Conservation (phyloP, 495 filamentous ascomycete species). For the Aspergillus cristatus region DNA sequence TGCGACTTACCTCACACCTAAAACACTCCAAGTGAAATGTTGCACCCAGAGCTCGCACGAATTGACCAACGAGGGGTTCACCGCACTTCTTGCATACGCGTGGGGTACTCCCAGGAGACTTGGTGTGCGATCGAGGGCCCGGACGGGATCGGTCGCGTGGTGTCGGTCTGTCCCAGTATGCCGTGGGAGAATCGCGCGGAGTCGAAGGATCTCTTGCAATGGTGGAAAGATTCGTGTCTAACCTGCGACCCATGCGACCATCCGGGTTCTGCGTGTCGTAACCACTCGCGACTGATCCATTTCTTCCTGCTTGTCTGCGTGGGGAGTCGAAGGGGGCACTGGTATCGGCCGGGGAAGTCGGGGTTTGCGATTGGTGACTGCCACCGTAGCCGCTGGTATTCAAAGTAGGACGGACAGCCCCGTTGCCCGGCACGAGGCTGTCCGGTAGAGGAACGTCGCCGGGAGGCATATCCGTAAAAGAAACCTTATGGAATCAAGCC, state of each 20-base stretch:
- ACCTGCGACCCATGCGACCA: conserved; percentile 21
- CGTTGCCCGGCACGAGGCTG: conserved; percentile 41
- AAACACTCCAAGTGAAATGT: conserved; percentile 98
- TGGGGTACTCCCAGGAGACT: conserved; percentile 29
- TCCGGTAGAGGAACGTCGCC: conserved; percentile 35
- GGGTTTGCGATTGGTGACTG: conserved; percentile 32
- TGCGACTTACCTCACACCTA: conserved; percentile 76
- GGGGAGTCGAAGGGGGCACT: conserved; percentile 37
- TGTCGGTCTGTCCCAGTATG: conserved; percentile 27
- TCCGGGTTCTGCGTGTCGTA: conserved; percentile 20
- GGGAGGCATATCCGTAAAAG: conserved; percentile 32
- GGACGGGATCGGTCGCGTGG: conserved; percentile 36
- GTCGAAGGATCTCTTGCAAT: conserved; percentile 13
- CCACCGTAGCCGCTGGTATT: conserved; percentile 33
- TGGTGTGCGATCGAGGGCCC: conserved; percentile 33
- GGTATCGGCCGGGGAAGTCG: conserved; percentile 38
- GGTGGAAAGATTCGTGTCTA: conserved; percentile 17
- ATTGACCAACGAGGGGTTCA: conserved; percentile 81
- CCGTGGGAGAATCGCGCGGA: conserved; percentile 20
- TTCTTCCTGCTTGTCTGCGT: conserved; percentile 20
- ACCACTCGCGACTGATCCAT: conserved; percentile 17
- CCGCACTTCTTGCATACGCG: conserved; percentile 83
- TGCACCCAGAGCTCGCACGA: conserved; percentile 82
- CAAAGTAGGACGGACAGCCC: conserved; percentile 30
- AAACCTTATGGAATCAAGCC: conserved; percentile 6